Evolutionary conservation across 2,329 filamentous ascomycete genomes (phyloP).

Genomic region (Pseudogymnoascus pannorum): DNA sequence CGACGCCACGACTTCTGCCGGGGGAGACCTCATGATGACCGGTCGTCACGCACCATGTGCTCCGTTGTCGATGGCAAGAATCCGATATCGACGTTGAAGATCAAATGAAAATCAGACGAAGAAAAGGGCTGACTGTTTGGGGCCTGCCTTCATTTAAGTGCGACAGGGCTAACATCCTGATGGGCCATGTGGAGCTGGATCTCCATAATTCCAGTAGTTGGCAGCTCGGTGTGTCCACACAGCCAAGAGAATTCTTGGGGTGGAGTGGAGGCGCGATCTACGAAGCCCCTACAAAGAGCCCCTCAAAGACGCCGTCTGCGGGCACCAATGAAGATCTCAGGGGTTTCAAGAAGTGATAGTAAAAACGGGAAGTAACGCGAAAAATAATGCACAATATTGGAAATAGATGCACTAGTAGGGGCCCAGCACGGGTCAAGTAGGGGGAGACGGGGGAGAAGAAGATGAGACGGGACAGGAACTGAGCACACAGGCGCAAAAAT

Average conservation of each 20-base stretch:
- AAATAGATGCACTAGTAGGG: slow-evolving; percentile 1
- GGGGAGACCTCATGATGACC: slow-evolving; percentile 32
- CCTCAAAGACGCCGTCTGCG: not conserved
- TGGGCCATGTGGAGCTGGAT: not conserved
- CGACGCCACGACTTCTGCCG: slow-evolving; percentile 32
- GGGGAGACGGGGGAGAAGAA: not conserved
- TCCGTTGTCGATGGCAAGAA: not conserved
- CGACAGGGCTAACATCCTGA: not conserved
- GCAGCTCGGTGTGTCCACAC: not conserved
- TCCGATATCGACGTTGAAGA: not conserved
- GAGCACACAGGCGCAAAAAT: not conserved
- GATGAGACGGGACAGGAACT: not conserved
- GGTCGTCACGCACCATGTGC: not conserved
- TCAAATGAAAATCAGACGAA: not conserved
- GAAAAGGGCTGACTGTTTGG: not conserved
- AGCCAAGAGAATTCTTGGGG: not conserved
- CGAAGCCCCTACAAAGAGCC: not conserved
- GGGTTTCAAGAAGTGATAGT: not conserved
- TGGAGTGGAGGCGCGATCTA: not conserved
- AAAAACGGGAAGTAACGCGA: not conserved
- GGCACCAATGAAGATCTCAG: slow-evolving; percentile 2
- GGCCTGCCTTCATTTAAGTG: not conserved
- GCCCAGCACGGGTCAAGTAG: not conserved
- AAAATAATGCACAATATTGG: not conserved
- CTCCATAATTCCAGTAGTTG: not conserved